Percentiles rank a stretch among this genome's conserved stretches.
Evolutionary conservation across 805 yeast genomes (phyloP).

Genomic region (Sugiyamaella americana): DNA sequence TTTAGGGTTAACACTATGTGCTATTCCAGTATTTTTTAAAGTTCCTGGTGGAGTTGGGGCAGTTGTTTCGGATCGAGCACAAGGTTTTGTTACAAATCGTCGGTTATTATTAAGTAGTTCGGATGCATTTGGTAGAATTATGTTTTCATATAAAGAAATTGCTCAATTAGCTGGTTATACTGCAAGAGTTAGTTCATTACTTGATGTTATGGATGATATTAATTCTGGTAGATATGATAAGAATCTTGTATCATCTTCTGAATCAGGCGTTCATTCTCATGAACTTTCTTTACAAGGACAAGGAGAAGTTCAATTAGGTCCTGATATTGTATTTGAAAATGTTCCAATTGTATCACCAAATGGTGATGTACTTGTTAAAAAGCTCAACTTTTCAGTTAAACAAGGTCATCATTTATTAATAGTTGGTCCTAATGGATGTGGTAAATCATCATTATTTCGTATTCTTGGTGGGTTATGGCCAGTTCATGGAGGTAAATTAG

Average conservation of each 20-base stretch:
- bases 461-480: slow-evolving; percentile 94
- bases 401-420: slow-evolving; percentile 81
- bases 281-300: slow-evolving; percentile 17
- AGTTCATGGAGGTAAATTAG: slow-evolving; percentile 49
- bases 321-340: slow-evolving; percentile 57
- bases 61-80: slow-evolving; percentile 40
- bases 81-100: slow-evolving; percentile 85
- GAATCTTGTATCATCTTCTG: slow-evolving; percentile 21
- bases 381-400: slow-evolving; percentile 63
- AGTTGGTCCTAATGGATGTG: slow-evolving; percentile 95
- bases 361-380: slow-evolving; percentile 61
- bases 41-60: slow-evolving; percentile 38
- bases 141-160: slow-evolving; percentile 75
- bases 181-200: slow-evolving; percentile 62
- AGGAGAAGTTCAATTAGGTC: slow-evolving; percentile 40
- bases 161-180: slow-evolving; percentile 83
- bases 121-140: slow-evolving; percentile 79
- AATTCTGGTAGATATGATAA: slow-evolving; percentile 33
- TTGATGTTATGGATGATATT: slow-evolving; percentile 53
- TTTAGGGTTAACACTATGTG: slow-evolving; percentile 79
- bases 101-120: slow-evolving; percentile 78
- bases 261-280: slow-evolving; percentile 14
- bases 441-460: slow-evolving; percentile 87
- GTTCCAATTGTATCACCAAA: slow-evolving; percentile 86
- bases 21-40: slow-evolving; percentile 76